phyloP scores from a whole-genome alignment of 345 rosid species.

The Excoecaria agallocha region DNA sequence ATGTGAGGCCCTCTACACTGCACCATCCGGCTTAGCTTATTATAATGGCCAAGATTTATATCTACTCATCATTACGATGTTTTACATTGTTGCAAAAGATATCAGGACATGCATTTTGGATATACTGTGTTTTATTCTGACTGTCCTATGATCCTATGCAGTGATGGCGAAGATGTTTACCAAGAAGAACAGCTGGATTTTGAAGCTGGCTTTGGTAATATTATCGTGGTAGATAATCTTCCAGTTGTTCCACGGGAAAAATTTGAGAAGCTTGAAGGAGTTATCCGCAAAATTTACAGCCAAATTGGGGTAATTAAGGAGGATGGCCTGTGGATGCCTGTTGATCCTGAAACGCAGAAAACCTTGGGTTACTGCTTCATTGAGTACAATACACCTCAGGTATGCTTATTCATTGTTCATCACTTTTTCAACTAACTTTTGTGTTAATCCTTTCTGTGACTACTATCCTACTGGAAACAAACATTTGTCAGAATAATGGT shows the following conservation, averaged over 20 bases:
- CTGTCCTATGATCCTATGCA: constrained; percentile 17
- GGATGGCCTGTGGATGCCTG: constrained; percentile 86
- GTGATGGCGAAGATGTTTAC: constrained; percentile 81
- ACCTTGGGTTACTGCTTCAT: constrained; percentile 82
- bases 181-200: constrained; percentile 66
- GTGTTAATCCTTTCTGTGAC: too few species aligned
- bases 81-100: background rate
- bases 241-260: constrained; percentile 75
- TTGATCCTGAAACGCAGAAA: constrained; percentile 56
- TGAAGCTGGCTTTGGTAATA: constrained; percentile 69
- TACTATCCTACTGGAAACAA: too few species aligned
- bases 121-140: background rate
- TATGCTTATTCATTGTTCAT: constrained; percentile 6
- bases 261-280: constrained; percentile 85
- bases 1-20: background rate
- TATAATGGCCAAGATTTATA: too few species aligned
- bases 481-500: too few species aligned
- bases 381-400: constrained; percentile 84
- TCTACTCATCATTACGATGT: background rate
- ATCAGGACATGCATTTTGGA: background rate
- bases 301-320: constrained; percentile 84
- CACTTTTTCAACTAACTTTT: too few species aligned
- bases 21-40: too few species aligned
- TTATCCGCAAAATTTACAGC: constrained; percentile 65
- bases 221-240: constrained; percentile 76